These are phyloP conservation scores for Chlorella sp. DNA, from an alignment of 139 green algal genomes.

Conservation along the genomic window DNA sequence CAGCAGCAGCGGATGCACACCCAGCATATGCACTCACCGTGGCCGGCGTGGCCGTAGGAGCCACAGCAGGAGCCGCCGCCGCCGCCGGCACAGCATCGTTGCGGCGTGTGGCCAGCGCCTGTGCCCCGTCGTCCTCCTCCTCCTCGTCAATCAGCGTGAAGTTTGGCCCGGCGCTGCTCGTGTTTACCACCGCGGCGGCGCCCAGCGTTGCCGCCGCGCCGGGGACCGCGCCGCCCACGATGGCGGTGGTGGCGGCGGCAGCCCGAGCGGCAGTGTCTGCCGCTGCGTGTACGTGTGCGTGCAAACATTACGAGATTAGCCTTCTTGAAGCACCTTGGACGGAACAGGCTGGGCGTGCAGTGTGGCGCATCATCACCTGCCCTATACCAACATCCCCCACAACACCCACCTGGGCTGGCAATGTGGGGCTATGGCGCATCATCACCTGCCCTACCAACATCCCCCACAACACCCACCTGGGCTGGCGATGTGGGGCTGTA, in stretches of 20 bases:
- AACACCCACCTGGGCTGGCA: neutral
- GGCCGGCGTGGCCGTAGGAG: neutral
- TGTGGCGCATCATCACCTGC: neutral
- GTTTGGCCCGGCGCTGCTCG: neutral
- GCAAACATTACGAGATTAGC: neutral
- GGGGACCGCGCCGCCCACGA: neutral
- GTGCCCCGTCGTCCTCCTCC: neutral
- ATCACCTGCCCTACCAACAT: neutral
- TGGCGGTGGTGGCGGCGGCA: neutral
- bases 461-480: neutral
- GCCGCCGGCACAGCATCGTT: neutral
- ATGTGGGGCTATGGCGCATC: neutral
- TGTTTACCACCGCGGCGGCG: too few species aligned
- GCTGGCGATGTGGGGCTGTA: too few species aligned
- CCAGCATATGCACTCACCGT: too few species aligned
- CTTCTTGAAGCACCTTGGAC: neutral
- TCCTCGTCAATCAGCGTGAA: conserved; percentile 2
- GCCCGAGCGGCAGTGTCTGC: neutral
- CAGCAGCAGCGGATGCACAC: too few species aligned
- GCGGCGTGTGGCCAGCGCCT: neutral
- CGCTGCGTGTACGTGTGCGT: neutral
- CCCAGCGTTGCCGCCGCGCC: too few species aligned
- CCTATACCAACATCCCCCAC: too few species aligned
- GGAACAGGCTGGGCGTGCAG: neutral
- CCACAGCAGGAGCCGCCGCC: neutral